Percentiles rank a stretch among this genome's conserved stretches.
These are phyloP conservation scores for Hanseniaspora opuntiae DNA, from an alignment of 805 yeast species.

Conservation along the genomic window DNA sequence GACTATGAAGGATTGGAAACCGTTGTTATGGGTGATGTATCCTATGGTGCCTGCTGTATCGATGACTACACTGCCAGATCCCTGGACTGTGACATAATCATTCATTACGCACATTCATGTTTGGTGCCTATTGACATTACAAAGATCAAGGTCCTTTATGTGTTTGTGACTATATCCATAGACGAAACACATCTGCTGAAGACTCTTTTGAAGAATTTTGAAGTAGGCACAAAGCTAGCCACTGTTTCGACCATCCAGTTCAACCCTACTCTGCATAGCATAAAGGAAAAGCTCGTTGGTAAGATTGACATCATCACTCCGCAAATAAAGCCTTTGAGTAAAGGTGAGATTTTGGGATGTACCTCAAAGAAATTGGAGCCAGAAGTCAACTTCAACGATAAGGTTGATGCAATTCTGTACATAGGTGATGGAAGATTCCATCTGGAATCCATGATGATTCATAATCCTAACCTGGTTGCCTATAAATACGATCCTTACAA, in stretches of 20 bases:
- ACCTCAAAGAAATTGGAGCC: slow-evolving; percentile 69
- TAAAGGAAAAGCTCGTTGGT: slow-evolving; percentile 42
- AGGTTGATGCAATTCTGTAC: slow-evolving; percentile 69
- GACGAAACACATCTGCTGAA: slow-evolving; percentile 71
- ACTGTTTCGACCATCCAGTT: slow-evolving; percentile 93
- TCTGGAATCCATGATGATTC: slow-evolving; percentile 91
- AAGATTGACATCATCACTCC: slow-evolving; percentile 62
- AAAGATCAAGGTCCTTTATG: slow-evolving; percentile 77
- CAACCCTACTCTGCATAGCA: slow-evolving; percentile 81
- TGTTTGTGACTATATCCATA: slow-evolving; percentile 84
- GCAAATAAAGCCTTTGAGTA: slow-evolving; percentile 81
- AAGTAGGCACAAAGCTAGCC: slow-evolving; percentile 52
- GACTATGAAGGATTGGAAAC: slow-evolving; percentile 45
- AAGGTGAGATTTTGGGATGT: slow-evolving; percentile 93
- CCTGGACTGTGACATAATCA: slow-evolving; percentile 82
- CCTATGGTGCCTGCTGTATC: slow-evolving; percentile 96
- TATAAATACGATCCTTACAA: slow-evolving; percentile 91
- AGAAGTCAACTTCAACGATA: slow-evolving; percentile 26
- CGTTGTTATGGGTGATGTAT: slow-evolving; percentile 94
- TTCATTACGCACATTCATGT: slow-evolving; percentile 96
- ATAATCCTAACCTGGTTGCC: slow-evolving; percentile 85
- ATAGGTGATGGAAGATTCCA: slow-evolving; percentile 96
- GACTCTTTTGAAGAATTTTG: slow-evolving; percentile 60
- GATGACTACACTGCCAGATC: slow-evolving; percentile 93
- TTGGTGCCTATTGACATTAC: slow-evolving; percentile 91